Evolutionary conservation across 2,329 filamentous ascomycete species (phyloP).

Genomic region (Sarocladiaceae sp.): DNA sequence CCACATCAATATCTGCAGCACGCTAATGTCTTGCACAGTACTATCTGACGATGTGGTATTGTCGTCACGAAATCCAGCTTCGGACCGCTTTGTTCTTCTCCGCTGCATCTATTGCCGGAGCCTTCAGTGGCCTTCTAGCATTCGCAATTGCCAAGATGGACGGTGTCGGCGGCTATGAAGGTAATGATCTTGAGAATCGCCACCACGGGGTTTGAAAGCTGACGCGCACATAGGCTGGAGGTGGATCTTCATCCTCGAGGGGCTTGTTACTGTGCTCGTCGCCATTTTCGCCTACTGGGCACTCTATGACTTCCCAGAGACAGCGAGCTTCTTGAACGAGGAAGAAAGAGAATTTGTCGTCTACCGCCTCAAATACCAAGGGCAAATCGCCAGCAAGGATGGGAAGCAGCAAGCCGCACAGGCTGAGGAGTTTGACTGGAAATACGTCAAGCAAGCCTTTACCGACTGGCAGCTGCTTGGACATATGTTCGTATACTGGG

Average conservation of each 20-base stretch:
- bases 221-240: constrained; percentile 43
- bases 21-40: constrained; percentile 27
- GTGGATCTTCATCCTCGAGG: constrained; percentile 68
- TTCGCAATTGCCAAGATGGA: constrained; percentile 68
- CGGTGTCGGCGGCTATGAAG: constrained; percentile 21
- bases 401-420: constrained; percentile 43
- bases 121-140: constrained; percentile 69
- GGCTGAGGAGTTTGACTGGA: constrained; percentile 71
- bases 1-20: neutral
- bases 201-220: neutral
- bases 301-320: constrained; percentile 77
- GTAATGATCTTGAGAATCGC: neutral
- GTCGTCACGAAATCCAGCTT: constrained; percentile 50
- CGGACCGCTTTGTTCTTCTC: constrained; percentile 75
- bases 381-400: constrained; percentile 22
- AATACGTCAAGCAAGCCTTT: constrained; percentile 68
- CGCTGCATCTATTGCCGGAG: constrained; percentile 74
- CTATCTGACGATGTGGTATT: constrained; percentile 57
- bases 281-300: constrained; percentile 65
- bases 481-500: constrained; percentile 59
- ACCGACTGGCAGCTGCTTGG: constrained; percentile 76
- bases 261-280: constrained; percentile 64
- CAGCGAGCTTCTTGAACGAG: constrained; percentile 67
- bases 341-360: constrained; percentile 69
- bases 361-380: constrained; percentile 65